Evolutionary conservation across 331 rosid genomes (phyloP), one percentile per base, ranked within the genome.

Genomic region (Prunus yedoensis): DNA sequence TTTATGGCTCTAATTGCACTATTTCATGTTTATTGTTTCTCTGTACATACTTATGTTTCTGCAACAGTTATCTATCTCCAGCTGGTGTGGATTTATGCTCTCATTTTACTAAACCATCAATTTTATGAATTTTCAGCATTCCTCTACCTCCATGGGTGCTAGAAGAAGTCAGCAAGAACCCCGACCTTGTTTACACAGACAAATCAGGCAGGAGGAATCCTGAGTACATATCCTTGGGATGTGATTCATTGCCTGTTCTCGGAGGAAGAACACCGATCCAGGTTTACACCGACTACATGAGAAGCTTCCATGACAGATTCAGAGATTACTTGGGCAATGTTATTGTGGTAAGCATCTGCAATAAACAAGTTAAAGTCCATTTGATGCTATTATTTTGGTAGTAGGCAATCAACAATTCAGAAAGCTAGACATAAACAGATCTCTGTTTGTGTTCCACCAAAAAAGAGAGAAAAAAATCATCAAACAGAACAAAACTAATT

Each of bases 131-230:
- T 68, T 70, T 18, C 88, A 94, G 98, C 84, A 89, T 94, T 83
- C 97, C 97, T 76, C 59, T 91, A 35, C 97, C 97, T 3, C 91
- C 88, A 50, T 94, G 98, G 97, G 98, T 87, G 85, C 79, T 94
- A 4, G 92, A 91, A 87, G 98, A 88, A 84, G 81, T 89, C 30
- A 87, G 84, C 81, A 77, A 84, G 82, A 89, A 94, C 62, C 96
- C 92, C 14, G 98, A 91, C 20, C 77, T 91, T 74, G 96, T 90
- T 67, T 94, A 91, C 82, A 94, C 92, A 28, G 97, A 94, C 86
- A 90, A 57, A 75, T 86, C 89, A 43, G 98, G 97, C n/a, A 82
- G 89, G 76, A 87, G 97, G 71, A 94, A 94, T 78, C 96, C 92
- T 0, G 98, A 94, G 83, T 94, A 89, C 83, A 85, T 94, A 61